A percentile compares a stretch with the other conserved stretches of the same genome.
Evolutionary conservation across 306 rosid genomes (phyloP).

Genomic region (Castanopsis chinensis): DNA sequence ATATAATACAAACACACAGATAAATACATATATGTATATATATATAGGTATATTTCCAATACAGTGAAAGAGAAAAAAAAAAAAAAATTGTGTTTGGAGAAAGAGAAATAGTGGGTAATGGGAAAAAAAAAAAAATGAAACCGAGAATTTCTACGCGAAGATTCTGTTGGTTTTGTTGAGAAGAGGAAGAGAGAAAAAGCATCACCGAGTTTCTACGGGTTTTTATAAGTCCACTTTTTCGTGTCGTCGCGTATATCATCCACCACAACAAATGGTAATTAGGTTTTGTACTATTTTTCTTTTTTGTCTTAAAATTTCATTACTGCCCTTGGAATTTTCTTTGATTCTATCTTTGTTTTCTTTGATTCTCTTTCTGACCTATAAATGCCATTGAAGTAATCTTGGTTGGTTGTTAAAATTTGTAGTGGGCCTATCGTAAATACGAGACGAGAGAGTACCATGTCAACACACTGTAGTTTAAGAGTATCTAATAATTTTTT

Average conservation of each 20-base stretch:
- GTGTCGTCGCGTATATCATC: constrained; percentile 73
- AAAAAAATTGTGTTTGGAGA: neutral
- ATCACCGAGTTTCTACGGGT: constrained; percentile 33
- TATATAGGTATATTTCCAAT: neutral
- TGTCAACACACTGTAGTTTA: too few species aligned
- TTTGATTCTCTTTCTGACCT: too few species aligned
- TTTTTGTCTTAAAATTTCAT: too few species aligned
- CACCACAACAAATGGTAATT: neutral
- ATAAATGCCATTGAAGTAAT: too few species aligned
- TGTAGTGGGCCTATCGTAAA: too few species aligned
- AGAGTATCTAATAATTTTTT: too few species aligned
- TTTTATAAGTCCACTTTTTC: constrained; percentile 39
- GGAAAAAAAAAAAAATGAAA: constrained; percentile 13
- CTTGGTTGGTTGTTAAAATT: too few species aligned
- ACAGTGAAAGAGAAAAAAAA: constrained; percentile 5
- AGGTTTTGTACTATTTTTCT: too few species aligned
- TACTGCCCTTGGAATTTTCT: too few species aligned
- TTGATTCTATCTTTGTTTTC: too few species aligned
- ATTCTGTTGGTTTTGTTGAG: constrained; percentile 37
- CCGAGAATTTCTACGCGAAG: constrained; percentile 40
- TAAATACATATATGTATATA: neutral
- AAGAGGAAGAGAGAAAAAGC: neutral
- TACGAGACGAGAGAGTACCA: rapidly evolving
- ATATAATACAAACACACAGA: neutral
- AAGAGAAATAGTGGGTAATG: neutral